phyloP scores from a whole-genome alignment of 352 stramenopile genomes.

The Halophytophthora polymorphica region DNA sequence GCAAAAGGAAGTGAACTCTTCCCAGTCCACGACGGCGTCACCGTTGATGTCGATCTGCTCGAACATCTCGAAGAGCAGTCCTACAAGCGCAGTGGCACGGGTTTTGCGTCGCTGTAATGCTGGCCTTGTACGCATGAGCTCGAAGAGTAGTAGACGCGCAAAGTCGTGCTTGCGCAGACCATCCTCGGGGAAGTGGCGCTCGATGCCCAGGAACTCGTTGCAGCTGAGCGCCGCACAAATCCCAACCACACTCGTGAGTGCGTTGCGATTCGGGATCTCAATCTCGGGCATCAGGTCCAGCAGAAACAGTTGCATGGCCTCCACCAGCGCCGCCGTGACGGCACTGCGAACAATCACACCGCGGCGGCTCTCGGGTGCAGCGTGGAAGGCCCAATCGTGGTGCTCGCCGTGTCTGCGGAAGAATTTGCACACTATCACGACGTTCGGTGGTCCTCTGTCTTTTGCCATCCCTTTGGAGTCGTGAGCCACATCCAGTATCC shows the following conservation, averaged over 20 bases:
- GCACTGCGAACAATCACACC: constrained; percentile 35
- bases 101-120: constrained; percentile 32
- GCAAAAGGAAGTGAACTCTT: constrained; percentile 85
- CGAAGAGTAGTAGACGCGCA: constrained; percentile 43
- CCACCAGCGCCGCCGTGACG: constrained; percentile 39
- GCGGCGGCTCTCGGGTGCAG: constrained; percentile 23
- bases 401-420: constrained; percentile 29
- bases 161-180: constrained; percentile 52
- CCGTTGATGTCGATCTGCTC: constrained; percentile 86
- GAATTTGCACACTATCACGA: constrained; percentile 53
- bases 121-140: constrained; percentile 39
- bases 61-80: constrained; percentile 69
- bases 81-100: constrained; percentile 35
- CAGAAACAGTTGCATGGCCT: constrained; percentile 57
- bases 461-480: constrained; percentile 18
- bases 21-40: constrained; percentile 71
- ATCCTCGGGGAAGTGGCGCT: constrained; percentile 38
- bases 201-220: constrained; percentile 55
- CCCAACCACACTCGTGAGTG: constrained; percentile 51
- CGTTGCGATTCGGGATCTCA: constrained; percentile 58
- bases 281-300: constrained; percentile 71
- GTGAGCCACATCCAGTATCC: constrained; percentile 24
- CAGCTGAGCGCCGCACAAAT: constrained; percentile 60
- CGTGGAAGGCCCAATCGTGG: constrained; percentile 36
- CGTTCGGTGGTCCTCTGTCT: constrained; percentile 26